Percentiles rank a stretch among this genome's conserved stretches.
Evolutionary conservation across 495 filamentous ascomycete species (phyloP).

Genomic region (Trichoderma gamsii): DNA sequence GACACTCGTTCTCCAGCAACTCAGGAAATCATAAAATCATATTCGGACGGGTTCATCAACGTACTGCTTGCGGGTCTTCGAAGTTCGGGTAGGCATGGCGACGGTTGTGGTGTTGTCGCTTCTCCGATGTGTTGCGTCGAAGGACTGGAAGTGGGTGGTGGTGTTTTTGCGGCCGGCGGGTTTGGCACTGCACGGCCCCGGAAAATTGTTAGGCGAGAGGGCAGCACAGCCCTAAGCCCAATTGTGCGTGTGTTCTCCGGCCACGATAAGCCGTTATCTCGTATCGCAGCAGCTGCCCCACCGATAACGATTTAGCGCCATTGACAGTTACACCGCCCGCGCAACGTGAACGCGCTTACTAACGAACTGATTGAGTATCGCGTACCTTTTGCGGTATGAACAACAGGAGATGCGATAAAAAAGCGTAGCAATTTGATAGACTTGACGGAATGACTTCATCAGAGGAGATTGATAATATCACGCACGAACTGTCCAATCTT

Average conservation of each 20-base stretch:
- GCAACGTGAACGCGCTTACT: not conserved
- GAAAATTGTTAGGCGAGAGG: conserved; percentile 15
- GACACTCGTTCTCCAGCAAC: conserved; percentile 17
- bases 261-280: not conserved
- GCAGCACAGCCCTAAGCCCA: conserved; percentile 18
- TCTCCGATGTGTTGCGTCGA: conserved; percentile 14
- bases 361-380: not conserved
- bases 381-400: not conserved
- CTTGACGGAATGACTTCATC: not conserved
- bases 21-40: conserved; percentile 11
- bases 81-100: conserved; percentile 76
- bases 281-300: not conserved
- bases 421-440: not conserved
- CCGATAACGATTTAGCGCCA: not conserved
- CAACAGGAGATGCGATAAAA: not conserved
- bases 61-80: conserved; percentile 80
- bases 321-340: not conserved
- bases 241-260: not conserved
- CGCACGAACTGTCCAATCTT: conserved; percentile 23
- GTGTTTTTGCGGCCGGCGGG: conserved; percentile 16
- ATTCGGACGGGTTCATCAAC: conserved; percentile 29
- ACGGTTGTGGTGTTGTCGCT: conserved; percentile 23
- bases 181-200: conserved; percentile 8
- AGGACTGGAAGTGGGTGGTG: conserved; percentile 14
- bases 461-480: conserved; percentile 22